Evolutionary conservation across 768 basidiomycete genomes (phyloP).

Genomic region (Terana coerulea): DNA sequence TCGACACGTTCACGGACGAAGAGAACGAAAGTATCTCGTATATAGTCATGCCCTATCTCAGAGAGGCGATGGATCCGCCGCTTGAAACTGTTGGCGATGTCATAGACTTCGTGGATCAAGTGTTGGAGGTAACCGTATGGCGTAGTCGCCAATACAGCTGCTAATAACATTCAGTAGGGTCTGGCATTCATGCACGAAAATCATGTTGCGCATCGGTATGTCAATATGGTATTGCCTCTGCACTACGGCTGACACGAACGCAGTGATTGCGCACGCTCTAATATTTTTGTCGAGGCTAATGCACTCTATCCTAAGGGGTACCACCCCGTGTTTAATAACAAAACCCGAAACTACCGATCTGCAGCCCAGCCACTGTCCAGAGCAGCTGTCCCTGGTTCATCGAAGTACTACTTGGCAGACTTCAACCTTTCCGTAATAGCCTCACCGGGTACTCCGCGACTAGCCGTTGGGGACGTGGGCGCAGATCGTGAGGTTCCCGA

Average conservation of each 20-base stretch:
- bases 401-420: slow-evolving; percentile 17
- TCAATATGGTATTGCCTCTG: neutral
- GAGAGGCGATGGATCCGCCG: slow-evolving; percentile 15
- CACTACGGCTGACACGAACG: neutral
- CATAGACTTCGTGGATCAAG: slow-evolving; percentile 22
- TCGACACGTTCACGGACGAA: slow-evolving; percentile 18
- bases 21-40: neutral
- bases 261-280: neutral
- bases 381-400: neutral
- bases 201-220: slow-evolving; percentile 19
- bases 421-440: slow-evolving; percentile 12
- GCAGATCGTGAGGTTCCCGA: slow-evolving; percentile 23
- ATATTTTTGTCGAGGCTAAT: slow-evolving; percentile 10
- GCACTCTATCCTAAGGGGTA: slow-evolving; percentile 6
- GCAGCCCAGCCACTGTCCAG: neutral
- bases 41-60: slow-evolving; percentile 16
- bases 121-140: slow-evolving; percentile 14
- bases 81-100: slow-evolving; percentile 20
- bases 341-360: neutral
- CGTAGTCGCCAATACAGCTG: neutral
- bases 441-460: neutral
- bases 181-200: slow-evolving; percentile 18
- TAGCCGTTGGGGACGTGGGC: slow-evolving; percentile 2
- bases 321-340: slow-evolving; percentile 3
- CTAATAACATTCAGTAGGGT: slow-evolving; percentile 11